Base-by-base conservation (phyloP, 805 yeast genomes). In the Wickerhamiella alocasiicola region DNA sequence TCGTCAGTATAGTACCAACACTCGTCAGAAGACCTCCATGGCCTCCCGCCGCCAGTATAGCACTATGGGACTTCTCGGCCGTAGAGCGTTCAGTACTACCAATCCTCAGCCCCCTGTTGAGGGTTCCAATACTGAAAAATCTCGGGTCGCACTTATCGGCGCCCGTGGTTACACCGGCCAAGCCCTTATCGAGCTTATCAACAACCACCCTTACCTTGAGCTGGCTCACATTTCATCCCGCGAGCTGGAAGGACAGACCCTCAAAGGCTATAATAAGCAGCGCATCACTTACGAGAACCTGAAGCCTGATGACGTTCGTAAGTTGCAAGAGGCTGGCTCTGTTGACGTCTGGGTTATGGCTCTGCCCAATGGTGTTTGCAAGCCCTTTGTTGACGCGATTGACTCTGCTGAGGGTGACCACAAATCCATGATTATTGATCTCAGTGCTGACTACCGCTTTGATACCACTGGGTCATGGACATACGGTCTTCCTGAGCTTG, bases 301-400 rank as follows among this genome's bases (percentile, higher is more conserved):
- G 52, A 87, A 79, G 56, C 71, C 78, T 33, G 95, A 84, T 55
- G 97, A 91, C 52, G 79, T 91, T 49, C 75, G 75, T 55, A 64
- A 67, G 48, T 64, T 91, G 47, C 98, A 88, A 62, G 70, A 76
- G 48, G 66, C 74, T 36, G 74, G 76, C 37, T 81, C 74, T 41
- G 82, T 91, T 44, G 98, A 91, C 55, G 79, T 87, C 39, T 91
- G 99, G 98, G 94, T 93, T 20, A 91, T 93, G 98, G 98, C 98
- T 2, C 71, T 91, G 54, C 99, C 99, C 48, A 91, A 91, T 59
- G 96, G 95, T 36, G 95, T 91, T 28, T 91, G 97, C 55, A 57
- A 60, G 55, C 70, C 70, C n/a, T 64, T 66, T 50, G 70, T 65
- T 5, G 62, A 61, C 29, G 66, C 70, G 9, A 56, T 65, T 25